phyloP scores from a whole-genome alignment of 768 basidiomycete genomes.

The Paxillus involutus region DNA sequence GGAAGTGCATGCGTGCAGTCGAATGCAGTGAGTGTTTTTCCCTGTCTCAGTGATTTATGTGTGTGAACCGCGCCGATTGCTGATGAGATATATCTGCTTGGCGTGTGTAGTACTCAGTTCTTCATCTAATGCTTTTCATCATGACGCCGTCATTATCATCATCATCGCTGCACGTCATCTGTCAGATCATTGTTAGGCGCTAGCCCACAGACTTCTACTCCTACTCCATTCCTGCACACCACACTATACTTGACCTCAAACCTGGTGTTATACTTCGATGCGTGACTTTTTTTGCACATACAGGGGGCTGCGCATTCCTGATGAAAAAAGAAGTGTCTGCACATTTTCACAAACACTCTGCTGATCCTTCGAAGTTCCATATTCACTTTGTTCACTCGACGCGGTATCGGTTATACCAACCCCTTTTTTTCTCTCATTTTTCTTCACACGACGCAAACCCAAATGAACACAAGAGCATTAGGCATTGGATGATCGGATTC shows the following conservation, averaged over 20 bases:
- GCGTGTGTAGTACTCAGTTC: constrained; percentile 70
- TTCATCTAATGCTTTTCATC: constrained; percentile 60
- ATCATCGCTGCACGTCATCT: constrained; percentile 27
- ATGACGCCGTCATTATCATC: constrained; percentile 14
- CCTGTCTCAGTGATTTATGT: background rate
- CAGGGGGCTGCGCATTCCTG: constrained; percentile 33
- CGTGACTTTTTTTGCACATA: constrained; percentile 19
- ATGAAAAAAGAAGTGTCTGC: constrained; percentile 18
- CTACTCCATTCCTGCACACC: constrained; percentile 21
- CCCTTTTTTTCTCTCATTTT: constrained; percentile 1
- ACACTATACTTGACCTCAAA: constrained; percentile 19
- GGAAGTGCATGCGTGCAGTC: constrained; percentile 94
- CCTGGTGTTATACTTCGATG: constrained; percentile 26
- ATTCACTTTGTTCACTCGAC: constrained; percentile 4
- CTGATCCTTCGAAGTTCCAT: background rate
- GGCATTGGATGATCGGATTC: constrained; percentile 10
- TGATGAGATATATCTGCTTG: background rate
- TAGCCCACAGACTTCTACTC: constrained; percentile 28
- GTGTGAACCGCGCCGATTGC: constrained; percentile 6
- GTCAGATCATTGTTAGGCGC: constrained; percentile 25
- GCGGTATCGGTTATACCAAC: constrained; percentile 21
- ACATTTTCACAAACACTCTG: background rate
- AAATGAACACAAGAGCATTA: constrained; percentile 1
- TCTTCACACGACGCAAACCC: background rate
- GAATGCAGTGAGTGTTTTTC: constrained; percentile 71